Evolutionary conservation across 2,329 filamentous ascomycete species (phyloP), one percentile per base, ranked within the genome.

Genomic region (Seiridium cupressi): DNA sequence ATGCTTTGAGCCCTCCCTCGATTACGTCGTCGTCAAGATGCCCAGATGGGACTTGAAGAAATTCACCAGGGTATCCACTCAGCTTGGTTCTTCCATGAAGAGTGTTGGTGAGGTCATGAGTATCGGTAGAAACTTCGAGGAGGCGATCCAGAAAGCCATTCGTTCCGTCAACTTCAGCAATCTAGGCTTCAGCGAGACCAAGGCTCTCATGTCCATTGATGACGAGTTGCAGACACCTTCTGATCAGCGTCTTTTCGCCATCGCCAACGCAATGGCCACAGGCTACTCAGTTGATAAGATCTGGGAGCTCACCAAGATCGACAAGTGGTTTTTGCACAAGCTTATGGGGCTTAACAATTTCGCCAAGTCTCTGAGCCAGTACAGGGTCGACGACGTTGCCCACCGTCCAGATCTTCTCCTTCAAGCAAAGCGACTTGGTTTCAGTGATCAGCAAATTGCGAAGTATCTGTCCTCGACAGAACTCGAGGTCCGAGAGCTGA

Each of bases 31-130:
- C 18, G 94, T 98, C 68, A 99, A 99, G 86, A 98, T 99, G 81
- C 95, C 95, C 51, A 87, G 95, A 68, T 99, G 95, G 95, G 95
- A 99, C 78, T 79, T 99, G 72, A 98, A 98, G 84, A 99, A 99
- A 80, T 99, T 99, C 78, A 96, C 92, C 35, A 89, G 95, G 66
- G 95, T 98, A 31, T 98, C 94, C 3, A 98, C 93, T 1, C 90
- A 96, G 72, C 89, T 99, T 32, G 94, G 93, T 36, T 98, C 95
- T 3, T 97, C 94, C 10, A 99, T 99, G 95, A 99, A 98, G 89
- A 97, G 92, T 85, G 93, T 99, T 57, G 95, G 95, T 72, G 95
- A 99, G 75, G 95, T 99, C 66, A 98, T 99, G 95, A 94, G 91
- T 70, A 97, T 99, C 67, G 95, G 95, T 60, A 84, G 95, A 66